Base-by-base conservation (phyloP, 345 rosid species). In the Eucalyptus tenuipes region DNA sequence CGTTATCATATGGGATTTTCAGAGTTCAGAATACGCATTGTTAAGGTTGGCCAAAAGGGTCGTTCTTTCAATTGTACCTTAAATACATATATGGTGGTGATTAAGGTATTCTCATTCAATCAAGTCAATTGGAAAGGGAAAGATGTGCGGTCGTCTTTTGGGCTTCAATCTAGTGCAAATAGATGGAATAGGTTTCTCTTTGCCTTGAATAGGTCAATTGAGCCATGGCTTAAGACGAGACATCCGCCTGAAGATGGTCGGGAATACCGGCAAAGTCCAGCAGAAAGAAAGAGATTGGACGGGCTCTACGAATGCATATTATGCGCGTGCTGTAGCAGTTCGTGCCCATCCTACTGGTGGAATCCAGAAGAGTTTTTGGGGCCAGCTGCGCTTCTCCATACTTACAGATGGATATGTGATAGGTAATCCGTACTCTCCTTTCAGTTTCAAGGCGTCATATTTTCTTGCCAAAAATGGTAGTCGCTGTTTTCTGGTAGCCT, bases 281-380 rank as follows among this genome's bases (percentile, higher is more conserved):
- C 50, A 0, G 94, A 95, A 17, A 92, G 95, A 86, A 94, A 95
- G 92, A 92, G 93, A 88, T 91, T 95, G 31, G 95, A 96, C 86
- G 98, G 97, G 10, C 75, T 95, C 18, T 94, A 96, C 27, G 97
- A 96, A 89, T 96, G 97, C 92, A 95, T 95, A 81, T 44, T 96
- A 7, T 95, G 99, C 53, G 97, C 97, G 4, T 95, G 97, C 86
- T 95, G 98, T 57, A 94, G 90, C 80, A 90, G 94, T 42, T 92
- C 96, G 2, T 95, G 97, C 89, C 96, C 97, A 14, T 91, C 96
- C 4, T 94, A 95, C 31, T 94, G 97, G 98, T 95, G 97, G 97
- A 96, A 92, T 81, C 96, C 97, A 9, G 95, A 96, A 88, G 94
- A 93, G 90, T 95, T 92, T 88, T 91, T 91, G 4, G 96, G 98